Conservation (phyloP, 768 basidiomycete species). For the Serendipita sp. region DNA sequence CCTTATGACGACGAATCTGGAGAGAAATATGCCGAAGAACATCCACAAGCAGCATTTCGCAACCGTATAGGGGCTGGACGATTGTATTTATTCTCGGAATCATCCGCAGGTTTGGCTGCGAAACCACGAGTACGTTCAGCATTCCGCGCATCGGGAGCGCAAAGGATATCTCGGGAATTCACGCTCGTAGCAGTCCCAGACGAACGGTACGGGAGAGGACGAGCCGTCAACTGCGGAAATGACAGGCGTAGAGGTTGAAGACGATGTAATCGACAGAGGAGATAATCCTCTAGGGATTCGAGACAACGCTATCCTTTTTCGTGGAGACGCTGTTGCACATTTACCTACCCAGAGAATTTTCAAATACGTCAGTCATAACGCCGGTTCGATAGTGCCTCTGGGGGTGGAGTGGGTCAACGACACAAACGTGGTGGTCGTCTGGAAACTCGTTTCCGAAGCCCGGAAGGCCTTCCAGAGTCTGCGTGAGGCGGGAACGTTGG, state of each 20-base stretch:
- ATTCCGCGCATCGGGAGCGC: background rate
- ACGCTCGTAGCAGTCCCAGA: background rate
- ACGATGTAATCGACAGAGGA: background rate
- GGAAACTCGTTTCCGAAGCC: constrained; percentile 39
- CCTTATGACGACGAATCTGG: constrained; percentile 2
- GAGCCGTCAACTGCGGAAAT: background rate
- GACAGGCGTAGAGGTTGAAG: background rate
- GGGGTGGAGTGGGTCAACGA: constrained; percentile 73
- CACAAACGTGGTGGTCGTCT: constrained; percentile 65
- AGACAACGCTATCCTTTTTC: constrained; percentile 51
- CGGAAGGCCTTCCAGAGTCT: constrained; percentile 20
- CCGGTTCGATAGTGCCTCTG: constrained; percentile 41
- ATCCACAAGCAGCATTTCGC: background rate
- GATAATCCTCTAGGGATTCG: background rate
- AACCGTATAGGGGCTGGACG: background rate
- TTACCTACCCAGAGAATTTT: constrained; percentile 64
- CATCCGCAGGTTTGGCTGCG: background rate
- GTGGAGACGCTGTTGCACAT: constrained; percentile 53
- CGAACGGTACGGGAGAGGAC: background rate
- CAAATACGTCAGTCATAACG: constrained; percentile 62
- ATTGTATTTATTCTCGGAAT: background rate
- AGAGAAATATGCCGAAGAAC: constrained; percentile 1
- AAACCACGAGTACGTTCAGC: background rate
- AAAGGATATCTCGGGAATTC: no score
- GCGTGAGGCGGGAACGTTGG: constrained; percentile 27